Evolutionary conservation across 345 rosid genomes (phyloP).

Genomic region (Aethionema arabicum): DNA sequence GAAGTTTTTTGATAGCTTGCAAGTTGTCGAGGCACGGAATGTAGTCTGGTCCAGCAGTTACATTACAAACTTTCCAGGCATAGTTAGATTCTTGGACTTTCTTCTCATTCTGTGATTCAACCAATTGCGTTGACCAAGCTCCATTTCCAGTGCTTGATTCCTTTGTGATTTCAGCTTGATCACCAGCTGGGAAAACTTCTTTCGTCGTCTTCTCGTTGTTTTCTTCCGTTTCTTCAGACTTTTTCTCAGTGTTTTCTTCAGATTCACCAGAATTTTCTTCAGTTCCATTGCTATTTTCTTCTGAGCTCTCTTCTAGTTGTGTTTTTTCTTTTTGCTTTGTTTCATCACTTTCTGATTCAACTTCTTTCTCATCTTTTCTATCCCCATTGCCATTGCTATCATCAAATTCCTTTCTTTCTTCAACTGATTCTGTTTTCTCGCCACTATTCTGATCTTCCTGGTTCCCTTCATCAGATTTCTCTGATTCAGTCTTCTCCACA

Average conservation of each 20-base stretch:
- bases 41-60: constrained; percentile 86
- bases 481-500: constrained; percentile 40
- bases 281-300: constrained; percentile 31
- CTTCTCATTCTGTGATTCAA: constrained; percentile 89
- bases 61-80: constrained; percentile 82
- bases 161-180: constrained; percentile 60
- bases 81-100: constrained; percentile 42
- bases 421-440: constrained; percentile 33
- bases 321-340: constrained; percentile 36
- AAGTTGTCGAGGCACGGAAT: constrained; percentile 95
- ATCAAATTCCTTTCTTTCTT: constrained; percentile 40
- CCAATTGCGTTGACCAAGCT: constrained; percentile 79
- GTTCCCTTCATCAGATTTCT: constrained; percentile 35
- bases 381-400: constrained; percentile 44
- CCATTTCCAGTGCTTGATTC: constrained; percentile 64
- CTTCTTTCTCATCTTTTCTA: constrained; percentile 36
- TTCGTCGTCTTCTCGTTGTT: constrained; percentile 40
- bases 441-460: constrained; percentile 28
- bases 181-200: constrained; percentile 48
- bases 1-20: constrained; percentile 71
- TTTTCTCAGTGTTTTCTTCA: constrained; percentile 36
- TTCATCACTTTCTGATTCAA: constrained; percentile 32
- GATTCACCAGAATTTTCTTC: constrained; percentile 30
- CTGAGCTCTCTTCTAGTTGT: constrained; percentile 39
- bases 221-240: constrained; percentile 34